Conservation (phyloP, 2,329 filamentous ascomycete species). For the Clonostachys solani region DNA sequence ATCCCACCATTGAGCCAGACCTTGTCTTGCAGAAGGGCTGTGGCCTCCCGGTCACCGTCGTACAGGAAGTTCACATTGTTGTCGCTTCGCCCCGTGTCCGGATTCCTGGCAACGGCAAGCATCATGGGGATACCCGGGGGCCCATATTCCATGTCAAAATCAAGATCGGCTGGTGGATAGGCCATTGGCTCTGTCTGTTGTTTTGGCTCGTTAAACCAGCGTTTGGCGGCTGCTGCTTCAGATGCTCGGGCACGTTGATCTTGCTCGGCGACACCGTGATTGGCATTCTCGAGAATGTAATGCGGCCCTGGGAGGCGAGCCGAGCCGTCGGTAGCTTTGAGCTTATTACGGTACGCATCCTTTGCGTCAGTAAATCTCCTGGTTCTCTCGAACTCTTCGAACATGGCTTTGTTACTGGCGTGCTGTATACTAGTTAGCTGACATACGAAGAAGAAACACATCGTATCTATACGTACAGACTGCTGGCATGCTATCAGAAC, state of each 20-base stretch:
- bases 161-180: not conserved
- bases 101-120: slow-evolving; percentile 1
- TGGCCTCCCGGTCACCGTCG: not conserved
- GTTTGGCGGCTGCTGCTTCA: slow-evolving; percentile 12
- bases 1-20: not conserved
- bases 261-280: slow-evolving; percentile 11
- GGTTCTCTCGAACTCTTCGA: slow-evolving; percentile 23
- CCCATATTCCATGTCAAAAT: slow-evolving; percentile 3
- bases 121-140: slow-evolving; percentile 3
- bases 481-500: slow-evolving; percentile 18
- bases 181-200: not conserved
- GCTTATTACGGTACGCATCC: too few relatives aligned
- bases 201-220: slow-evolving; percentile 8
- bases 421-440: slow-evolving; percentile 9
- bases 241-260: slow-evolving; percentile 7
- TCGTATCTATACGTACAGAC: slow-evolving; percentile 11
- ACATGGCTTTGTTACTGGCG: slow-evolving; percentile 17
- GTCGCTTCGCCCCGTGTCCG: not conserved
- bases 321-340: slow-evolving; percentile 3
- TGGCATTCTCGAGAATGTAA: slow-evolving; percentile 16
- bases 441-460: not conserved
- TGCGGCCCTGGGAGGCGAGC: slow-evolving; percentile 15
- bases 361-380: slow-evolving; percentile 15
- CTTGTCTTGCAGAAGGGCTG: not conserved
- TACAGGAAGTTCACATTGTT: not conserved